These are phyloP conservation scores for Diplodia sapinea DNA, from an alignment of 2,329 filamentous ascomycete genomes.

Conservation along the genomic window DNA sequence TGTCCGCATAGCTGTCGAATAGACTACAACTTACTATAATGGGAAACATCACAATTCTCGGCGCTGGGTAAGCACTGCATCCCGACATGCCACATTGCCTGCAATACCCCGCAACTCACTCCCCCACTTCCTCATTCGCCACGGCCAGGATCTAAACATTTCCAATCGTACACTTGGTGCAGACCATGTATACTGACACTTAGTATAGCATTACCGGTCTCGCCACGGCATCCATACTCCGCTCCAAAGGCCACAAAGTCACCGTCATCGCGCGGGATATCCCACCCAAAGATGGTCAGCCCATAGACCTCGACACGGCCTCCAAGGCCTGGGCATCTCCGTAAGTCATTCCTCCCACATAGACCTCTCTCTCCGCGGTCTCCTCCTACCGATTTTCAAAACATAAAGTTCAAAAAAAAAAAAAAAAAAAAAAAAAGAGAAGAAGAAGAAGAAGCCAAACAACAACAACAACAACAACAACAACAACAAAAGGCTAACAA, in stretches of 20 bases:
- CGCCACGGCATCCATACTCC: constrained; percentile 41
- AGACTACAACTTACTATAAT: not conserved
- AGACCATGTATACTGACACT: not conserved
- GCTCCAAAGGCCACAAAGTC: constrained; percentile 37
- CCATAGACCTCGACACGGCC: constrained; percentile 38
- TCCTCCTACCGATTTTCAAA: not conserved
- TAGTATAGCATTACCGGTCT: constrained; percentile 36
- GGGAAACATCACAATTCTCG: constrained; percentile 32
- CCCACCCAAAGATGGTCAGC: constrained; percentile 1
- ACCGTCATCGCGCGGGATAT: constrained; percentile 45
- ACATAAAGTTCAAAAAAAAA: not conserved
- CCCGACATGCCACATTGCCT: not conserved
- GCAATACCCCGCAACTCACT: not conserved
- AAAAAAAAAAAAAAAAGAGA: not conserved
- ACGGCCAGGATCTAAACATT: not conserved
- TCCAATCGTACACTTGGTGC: too few species aligned
- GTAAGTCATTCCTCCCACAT: not conserved
- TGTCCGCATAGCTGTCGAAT: too few species aligned
- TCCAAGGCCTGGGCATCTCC: constrained; percentile 43
- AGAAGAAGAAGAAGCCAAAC: not conserved
- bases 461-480: too few species aligned
- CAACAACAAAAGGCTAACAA: not conserved
- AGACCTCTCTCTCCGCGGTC: not conserved
- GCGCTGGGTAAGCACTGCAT: constrained; percentile 28
- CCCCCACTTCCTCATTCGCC: not conserved